Base-by-base conservation (phyloP, 768 basidiomycete species). In the Kwoniella shandongensis region DNA sequence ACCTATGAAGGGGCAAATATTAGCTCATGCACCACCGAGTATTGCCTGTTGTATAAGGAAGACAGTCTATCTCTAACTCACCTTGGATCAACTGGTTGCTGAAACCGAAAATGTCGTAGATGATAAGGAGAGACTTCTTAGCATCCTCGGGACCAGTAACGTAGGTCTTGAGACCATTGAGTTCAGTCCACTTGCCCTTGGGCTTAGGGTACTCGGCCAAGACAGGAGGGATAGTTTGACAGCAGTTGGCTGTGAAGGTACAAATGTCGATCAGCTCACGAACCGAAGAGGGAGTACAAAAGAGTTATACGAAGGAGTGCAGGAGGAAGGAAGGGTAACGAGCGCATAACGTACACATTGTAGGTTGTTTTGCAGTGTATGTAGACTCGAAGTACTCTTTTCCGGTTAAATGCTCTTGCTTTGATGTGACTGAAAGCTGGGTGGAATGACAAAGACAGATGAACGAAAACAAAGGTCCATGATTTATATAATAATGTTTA, bases 1-100 rank as follows among this genome's bases (percentile, higher is more conserved):
- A 27, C 84, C 85, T 73, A n/a, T 44, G 15, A 20, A 30, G 25
- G 38, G 2, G 7, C 29, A 39, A 30, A 1, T 18, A n/a, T n/a
- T n/a, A n/a, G n/a, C n/a, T n/a, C n/a, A n/a, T n/a, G n/a, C n/a
- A n/a, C n/a, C n/a, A n/a, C n/a, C n/a, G n/a, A n/a, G n/a, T n/a
- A n/a, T n/a, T n/a, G n/a, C n/a, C n/a, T n/a, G n/a, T n/a, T 47
- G 27, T 40, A n/a, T 39, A 51, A 8, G 18, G 42, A 26, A 49
- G 29, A 32, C 12, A 35, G n/a, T 25, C 8, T 46, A 25, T 2
- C n/a, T 41, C 20, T 10, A 20, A 57, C 69, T 51, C 54, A 69
- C 75, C 75, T 45, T 76, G 75, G 8, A 67, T 41, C 50, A 59
- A 67, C 56, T 76, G 75, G 44, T 72, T 63, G 7, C 44, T 27